A percentile compares a stretch with the other conserved stretches of the same genome.
These are phyloP conservation scores for Diospyros kaki DNA, from an alignment of 148 eudicot genomes.

Conservation along the genomic window DNA sequence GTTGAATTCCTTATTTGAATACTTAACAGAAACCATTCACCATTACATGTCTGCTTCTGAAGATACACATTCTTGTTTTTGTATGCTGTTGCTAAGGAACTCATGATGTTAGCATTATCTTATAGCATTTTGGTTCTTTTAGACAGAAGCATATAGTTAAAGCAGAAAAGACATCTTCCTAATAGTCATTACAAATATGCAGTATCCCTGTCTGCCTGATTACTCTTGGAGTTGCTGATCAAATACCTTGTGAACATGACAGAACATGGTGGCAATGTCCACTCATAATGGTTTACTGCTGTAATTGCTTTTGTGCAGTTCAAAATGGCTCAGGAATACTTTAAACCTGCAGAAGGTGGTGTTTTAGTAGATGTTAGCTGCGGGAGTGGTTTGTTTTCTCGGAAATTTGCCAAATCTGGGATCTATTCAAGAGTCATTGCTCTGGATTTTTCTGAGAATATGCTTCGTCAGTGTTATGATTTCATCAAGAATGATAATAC, in stretches of 20 bases:
- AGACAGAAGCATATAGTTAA: background rate
- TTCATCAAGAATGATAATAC: slow-evolving; percentile 70
- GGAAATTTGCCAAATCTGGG: slow-evolving; percentile 81
- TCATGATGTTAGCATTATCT: background rate
- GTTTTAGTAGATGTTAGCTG: slow-evolving; percentile 89
- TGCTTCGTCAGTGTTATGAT: slow-evolving; percentile 92
- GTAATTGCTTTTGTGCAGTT: slow-evolving; percentile 49
- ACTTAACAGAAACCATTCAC: background rate
- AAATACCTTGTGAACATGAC: background rate
- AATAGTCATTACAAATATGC: background rate
- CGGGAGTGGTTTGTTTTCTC: slow-evolving; percentile 92
- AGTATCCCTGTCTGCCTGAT: background rate
- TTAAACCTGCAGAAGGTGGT: slow-evolving; percentile 84
- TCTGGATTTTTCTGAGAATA: slow-evolving; percentile 93
- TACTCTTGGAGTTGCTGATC: background rate
- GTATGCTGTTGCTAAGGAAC: background rate
- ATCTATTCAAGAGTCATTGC: slow-evolving; percentile 78
- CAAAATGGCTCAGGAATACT: slow-evolving; percentile 93
- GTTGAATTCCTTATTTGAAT: background rate
- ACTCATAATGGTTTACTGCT: background rate
- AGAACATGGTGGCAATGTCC: background rate
- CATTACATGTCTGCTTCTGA: background rate
- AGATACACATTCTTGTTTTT: background rate
- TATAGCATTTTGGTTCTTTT: background rate
- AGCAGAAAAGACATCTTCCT: background rate